Conservation (phyloP, 768 basidiomycete species). For the Lentinula lateritia region DNA sequence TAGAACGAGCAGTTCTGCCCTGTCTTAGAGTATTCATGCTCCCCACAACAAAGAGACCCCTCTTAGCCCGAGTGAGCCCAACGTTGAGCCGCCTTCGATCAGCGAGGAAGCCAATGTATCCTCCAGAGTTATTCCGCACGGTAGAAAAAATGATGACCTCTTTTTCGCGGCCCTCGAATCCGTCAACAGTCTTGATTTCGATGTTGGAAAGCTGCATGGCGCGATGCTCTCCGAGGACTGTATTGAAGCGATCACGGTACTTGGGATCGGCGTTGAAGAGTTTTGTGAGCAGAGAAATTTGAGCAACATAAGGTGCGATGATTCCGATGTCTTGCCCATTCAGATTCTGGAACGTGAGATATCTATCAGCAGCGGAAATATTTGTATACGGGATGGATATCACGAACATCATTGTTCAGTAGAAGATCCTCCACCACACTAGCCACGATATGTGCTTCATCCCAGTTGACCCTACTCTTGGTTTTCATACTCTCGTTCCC, state of each 20-base stretch:
- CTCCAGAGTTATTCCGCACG: constrained; percentile 73
- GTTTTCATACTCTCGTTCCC: constrained; percentile 63
- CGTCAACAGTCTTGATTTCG: constrained; percentile 91
- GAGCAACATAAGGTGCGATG: constrained; percentile 88
- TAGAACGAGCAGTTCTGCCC: constrained; percentile 29
- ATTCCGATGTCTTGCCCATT: constrained; percentile 79
- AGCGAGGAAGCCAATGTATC: constrained; percentile 84
- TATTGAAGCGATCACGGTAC: constrained; percentile 47
- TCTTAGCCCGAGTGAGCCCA: constrained; percentile 82
- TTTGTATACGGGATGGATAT: constrained; percentile 5
- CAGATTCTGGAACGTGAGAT: constrained; percentile 38
- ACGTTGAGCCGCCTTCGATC: constrained; percentile 86
- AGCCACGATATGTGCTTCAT: constrained; percentile 74
- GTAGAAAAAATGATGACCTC: constrained; percentile 90
- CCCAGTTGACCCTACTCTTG: constrained; percentile 70
- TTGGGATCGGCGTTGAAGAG: constrained; percentile 53
- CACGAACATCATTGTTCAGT: constrained; percentile 57
- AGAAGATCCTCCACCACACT: constrained; percentile 81
- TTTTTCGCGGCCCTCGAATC: constrained; percentile 93
- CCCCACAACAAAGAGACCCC: constrained; percentile 80
- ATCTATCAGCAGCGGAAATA: neutral
- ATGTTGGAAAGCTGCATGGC: constrained; percentile 60
- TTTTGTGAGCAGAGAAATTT: constrained; percentile 71
- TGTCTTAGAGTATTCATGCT: constrained; percentile 59
- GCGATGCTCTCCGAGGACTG: constrained; percentile 60